phyloP scores from a whole-genome alignment of 257 asterid species.

The Ilex aquifolium region DNA sequence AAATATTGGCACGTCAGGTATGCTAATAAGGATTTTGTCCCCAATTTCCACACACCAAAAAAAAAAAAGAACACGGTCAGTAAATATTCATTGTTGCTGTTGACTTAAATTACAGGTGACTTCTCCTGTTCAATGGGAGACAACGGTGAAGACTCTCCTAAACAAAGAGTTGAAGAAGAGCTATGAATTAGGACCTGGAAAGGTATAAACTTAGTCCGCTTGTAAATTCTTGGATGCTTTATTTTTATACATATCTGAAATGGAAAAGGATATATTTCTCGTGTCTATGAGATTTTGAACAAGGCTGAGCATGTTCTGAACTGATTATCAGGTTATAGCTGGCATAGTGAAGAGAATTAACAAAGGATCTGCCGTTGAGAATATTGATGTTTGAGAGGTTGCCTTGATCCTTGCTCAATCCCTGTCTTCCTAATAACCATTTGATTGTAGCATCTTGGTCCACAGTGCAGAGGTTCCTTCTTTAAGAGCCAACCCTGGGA shows the following conservation, averaged over 20 bases:
- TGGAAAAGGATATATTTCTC: not conserved
- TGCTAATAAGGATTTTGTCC: not conserved
- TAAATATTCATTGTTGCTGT: too few relatives aligned
- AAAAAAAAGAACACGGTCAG: too few relatives aligned
- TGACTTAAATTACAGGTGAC: conserved; percentile 24
- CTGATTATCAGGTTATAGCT: conserved; percentile 60
- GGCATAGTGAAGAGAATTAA: conserved; percentile 90
- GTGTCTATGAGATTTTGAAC: not conserved
- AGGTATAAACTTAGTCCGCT: conserved; percentile 17
- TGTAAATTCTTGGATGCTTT: not conserved
- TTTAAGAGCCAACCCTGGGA: too few relatives aligned
- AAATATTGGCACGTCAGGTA: conserved; percentile 88
- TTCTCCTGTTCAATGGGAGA: conserved; percentile 58
- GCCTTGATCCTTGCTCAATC: too few relatives aligned
- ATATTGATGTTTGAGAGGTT: conserved; percentile 46
- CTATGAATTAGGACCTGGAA: conserved; percentile 90
- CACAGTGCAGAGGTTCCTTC: too few relatives aligned
- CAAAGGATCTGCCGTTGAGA: conserved; percentile 69
- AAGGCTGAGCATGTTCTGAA: not conserved
- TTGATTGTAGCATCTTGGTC: too few relatives aligned
- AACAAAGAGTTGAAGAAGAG: conserved; percentile 37
- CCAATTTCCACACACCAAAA: too few relatives aligned
- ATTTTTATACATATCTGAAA: too few relatives aligned
- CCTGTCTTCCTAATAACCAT: too few relatives aligned
- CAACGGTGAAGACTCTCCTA: conserved; percentile 37